phyloP scores from a whole-genome alignment of 2,329 filamentous ascomycete genomes.

The Cadophora gregata region DNA sequence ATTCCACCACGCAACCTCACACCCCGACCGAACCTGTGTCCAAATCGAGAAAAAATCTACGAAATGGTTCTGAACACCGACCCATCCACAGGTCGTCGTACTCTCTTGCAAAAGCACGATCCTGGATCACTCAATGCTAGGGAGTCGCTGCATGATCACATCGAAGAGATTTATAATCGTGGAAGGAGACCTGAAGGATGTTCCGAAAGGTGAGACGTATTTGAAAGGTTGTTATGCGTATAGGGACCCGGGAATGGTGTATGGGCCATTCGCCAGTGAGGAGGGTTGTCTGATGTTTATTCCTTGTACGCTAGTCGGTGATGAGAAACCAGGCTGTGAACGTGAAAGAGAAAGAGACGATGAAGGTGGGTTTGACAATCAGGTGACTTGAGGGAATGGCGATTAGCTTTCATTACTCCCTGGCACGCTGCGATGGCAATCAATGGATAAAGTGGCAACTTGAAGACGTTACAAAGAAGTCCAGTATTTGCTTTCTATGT shows the following conservation, averaged over 20 bases:
- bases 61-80: constrained; percentile 19
- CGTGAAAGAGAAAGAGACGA: not conserved
- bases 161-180: constrained; percentile 23
- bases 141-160: constrained; percentile 21
- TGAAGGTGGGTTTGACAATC: too few species aligned
- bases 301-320: constrained; percentile 35
- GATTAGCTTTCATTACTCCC: too few species aligned
- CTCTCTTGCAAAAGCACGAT: constrained; percentile 16
- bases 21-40: constrained; percentile 4
- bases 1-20: constrained; percentile 12
- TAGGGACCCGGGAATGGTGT: constrained; percentile 21
- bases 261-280: constrained; percentile 19
- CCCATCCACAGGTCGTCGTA: constrained; percentile 6
- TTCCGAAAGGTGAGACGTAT: constrained; percentile 2
- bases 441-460: too few species aligned
- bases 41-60: constrained; percentile 18
- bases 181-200: constrained; percentile 20
- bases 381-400: too few species aligned
- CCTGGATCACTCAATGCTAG: constrained; percentile 18
- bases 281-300: constrained; percentile 22
- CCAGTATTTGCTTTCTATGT: too few species aligned
- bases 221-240: constrained; percentile 21
- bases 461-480: too few species aligned
- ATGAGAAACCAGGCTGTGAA: not conserved
- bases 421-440: too few species aligned